Base-by-base conservation (phyloP, 225 moss, liverwort and hornwort genomes). In the Pseudisothecium myosuroides region DNA sequence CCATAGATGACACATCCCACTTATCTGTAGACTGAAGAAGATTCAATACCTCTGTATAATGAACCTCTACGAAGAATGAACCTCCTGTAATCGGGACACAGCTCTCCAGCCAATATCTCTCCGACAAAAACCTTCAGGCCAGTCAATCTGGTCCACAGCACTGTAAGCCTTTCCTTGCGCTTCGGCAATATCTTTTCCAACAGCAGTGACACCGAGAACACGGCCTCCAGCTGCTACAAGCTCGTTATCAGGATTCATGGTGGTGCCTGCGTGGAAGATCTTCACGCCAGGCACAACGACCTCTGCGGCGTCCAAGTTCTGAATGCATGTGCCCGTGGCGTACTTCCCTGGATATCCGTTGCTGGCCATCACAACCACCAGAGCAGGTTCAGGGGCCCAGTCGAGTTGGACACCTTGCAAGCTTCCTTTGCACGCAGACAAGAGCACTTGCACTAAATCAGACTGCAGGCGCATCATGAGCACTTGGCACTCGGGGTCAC, bases 401-500 rank as follows among this genome's bases (percentile, higher is more conserved):
- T 95, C 60, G 12, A 98, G 91, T 49, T 93, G 88, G 7, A 95
- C 90, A 8, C 92, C 95, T 84, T 94, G 92, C 49, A 97, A 90
- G 45, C 93, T 82, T 56, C 98, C 96, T 85, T 88, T 86, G 90
- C 97, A 98, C 26, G 98, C 98, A 79, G 95, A 91, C 58, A 98
- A 76, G 55, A 97, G 87, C 27, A 97, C 88, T 90, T 97, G 94
- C 72, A 96, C 96, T 23, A 98, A 87, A 91, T 98, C 98, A 69
- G 95, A 96, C 86, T 92, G 91, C 61, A 97, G 83, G 80, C 98
- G 88, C 93, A 93, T 90, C 97, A 98, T 96, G 87, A 98, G 90
- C 23, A 97, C 98, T 93, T 97, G 97, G 83, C 98, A 98, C 85
- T 97, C 98, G 11, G 97, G 98, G 76, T 98, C 98, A 63, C 98